These are phyloP conservation scores for Licmophora abbreviata DNA, from an alignment of 108 stramenopile genomes.

Conservation along the genomic window DNA sequence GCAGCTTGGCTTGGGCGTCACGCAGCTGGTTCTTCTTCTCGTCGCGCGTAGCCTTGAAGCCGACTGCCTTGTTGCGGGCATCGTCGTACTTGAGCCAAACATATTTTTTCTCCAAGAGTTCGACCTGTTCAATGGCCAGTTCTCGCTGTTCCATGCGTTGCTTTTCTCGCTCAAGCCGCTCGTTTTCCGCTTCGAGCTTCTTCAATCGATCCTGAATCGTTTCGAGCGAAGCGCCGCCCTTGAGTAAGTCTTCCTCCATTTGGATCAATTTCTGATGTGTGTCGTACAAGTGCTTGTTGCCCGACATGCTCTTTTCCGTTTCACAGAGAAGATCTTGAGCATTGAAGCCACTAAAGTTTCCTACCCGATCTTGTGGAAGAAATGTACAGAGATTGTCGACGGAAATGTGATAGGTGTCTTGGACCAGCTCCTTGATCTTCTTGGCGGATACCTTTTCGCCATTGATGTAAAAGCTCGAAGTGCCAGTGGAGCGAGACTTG, in stretches of 20 bases:
- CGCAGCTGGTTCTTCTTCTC: conserved; percentile 28
- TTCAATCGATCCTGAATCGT: conserved; percentile 33
- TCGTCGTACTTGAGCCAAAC: conserved; percentile 64
- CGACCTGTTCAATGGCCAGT: conserved; percentile 32
- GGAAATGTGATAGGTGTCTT: conserved; percentile 55
- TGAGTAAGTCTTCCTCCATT: conserved; percentile 41
- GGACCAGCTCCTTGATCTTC: conserved; percentile 52
- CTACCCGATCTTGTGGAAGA: conserved; percentile 93
- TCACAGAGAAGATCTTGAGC: conserved; percentile 70
- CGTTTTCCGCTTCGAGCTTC: conserved; percentile 35
- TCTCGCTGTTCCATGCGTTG: conserved; percentile 63
- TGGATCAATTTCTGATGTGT: conserved; percentile 70
- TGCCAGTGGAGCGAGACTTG: conserved; percentile 18
- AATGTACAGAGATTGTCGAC: conserved; percentile 95
- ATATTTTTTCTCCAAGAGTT: conserved; percentile 52
- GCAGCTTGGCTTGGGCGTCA: conserved; percentile 23
- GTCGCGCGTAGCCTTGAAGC: conserved; percentile 36
- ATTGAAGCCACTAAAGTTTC: conserved; percentile 79
- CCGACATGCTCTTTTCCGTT: conserved; percentile 74
- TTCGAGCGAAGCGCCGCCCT: conserved; percentile 33
- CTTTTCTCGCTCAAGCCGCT: conserved; percentile 56
- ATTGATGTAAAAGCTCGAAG: conserved; percentile 44
- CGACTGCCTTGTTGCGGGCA: conserved; percentile 20
- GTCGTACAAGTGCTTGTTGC: conserved; percentile 36
- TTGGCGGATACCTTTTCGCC: conserved; percentile 30